Evolutionary conservation across 441 rosid genomes (phyloP).

Genomic region (Aquilaria agallochum): DNA sequence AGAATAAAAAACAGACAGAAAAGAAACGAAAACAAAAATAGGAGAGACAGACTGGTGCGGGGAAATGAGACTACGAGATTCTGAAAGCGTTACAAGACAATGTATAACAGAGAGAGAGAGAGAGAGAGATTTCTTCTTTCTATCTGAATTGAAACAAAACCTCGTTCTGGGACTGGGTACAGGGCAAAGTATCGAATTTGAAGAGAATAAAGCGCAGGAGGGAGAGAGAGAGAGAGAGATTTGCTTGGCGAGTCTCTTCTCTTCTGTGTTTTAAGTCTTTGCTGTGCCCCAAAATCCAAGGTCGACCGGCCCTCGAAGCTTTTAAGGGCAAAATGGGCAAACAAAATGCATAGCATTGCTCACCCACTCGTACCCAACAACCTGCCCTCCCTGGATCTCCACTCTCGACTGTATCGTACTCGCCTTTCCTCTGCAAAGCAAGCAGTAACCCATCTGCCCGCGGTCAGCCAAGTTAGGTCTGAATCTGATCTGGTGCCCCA

Average conservation of each 20-base stretch:
- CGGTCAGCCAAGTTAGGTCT: constrained; percentile 24
- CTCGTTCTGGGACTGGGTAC: constrained; percentile 59
- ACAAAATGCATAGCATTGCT: constrained; percentile 23
- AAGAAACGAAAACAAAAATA: constrained; percentile 17
- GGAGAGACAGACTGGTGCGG: constrained; percentile 29
- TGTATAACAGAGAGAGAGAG: constrained; percentile 32
- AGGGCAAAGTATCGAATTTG: constrained; percentile 52
- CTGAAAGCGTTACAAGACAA: constrained; percentile 49
- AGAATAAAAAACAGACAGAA: constrained; percentile 6
- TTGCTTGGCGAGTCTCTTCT: constrained; percentile 15
- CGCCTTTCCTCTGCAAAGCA: not conserved
- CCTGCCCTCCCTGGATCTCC: constrained; percentile 11
- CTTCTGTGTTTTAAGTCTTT: constrained; percentile 14
- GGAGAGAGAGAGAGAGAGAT: constrained; percentile 14
- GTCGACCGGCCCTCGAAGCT: constrained; percentile 11
- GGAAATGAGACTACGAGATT: constrained; percentile 43
- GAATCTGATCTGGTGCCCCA: constrained; percentile 2
- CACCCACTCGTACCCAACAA: constrained; percentile 22
- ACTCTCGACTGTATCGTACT: not conserved
- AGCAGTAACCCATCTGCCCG: constrained; percentile 13
- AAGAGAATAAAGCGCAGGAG: constrained; percentile 54
- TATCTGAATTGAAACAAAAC: constrained; percentile 28
- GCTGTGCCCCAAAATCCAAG: constrained; percentile 31
- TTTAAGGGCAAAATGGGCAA: constrained; percentile 13
- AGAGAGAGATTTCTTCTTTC: constrained; percentile 8